Evolutionary conservation across 371 early-diverging fungal species (phyloP).

Genomic region (Massospora cicadina): DNA sequence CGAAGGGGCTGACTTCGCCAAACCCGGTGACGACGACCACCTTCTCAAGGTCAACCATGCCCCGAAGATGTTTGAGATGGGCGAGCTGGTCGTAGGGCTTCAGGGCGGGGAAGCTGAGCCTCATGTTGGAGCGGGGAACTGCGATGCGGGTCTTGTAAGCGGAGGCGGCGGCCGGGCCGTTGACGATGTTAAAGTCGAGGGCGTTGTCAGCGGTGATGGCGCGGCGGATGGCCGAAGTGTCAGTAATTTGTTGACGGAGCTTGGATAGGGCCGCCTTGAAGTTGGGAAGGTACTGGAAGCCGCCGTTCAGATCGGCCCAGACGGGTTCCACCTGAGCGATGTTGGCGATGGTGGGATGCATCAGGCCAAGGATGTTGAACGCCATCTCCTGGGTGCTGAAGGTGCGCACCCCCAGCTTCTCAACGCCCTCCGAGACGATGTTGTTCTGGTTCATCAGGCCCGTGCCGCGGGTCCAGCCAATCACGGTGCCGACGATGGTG

Average conservation of each 20-base stretch:
- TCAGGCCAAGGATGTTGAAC: conserved; percentile 79
- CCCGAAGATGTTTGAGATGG: conserved; percentile 56
- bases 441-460: conserved; percentile 89
- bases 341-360: conserved; percentile 69
- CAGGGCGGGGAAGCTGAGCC: conserved; percentile 72
- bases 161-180: conserved; percentile 52
- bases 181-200: conserved; percentile 56
- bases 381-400: conserved; percentile 89
- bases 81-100: conserved; percentile 42
- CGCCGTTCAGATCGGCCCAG: conserved; percentile 89
- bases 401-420: conserved; percentile 78
- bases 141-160: conserved; percentile 57
- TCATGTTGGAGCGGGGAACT: conserved; percentile 85
- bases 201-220: conserved; percentile 62
- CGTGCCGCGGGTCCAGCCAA: conserved; percentile 97
- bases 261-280: conserved; percentile 52
- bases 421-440: conserved; percentile 79
- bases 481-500: conserved; percentile 79
- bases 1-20: conserved; percentile 89
- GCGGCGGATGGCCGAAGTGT: conserved; percentile 70
- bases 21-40: conserved; percentile 88
- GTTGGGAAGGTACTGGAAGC: conserved; percentile 67
- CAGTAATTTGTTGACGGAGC: conserved; percentile 57
- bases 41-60: conserved; percentile 81
- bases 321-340: conserved; percentile 66